Conservation (phyloP, 495 filamentous ascomycete species). For the Tuber umbilicatum region DNA sequence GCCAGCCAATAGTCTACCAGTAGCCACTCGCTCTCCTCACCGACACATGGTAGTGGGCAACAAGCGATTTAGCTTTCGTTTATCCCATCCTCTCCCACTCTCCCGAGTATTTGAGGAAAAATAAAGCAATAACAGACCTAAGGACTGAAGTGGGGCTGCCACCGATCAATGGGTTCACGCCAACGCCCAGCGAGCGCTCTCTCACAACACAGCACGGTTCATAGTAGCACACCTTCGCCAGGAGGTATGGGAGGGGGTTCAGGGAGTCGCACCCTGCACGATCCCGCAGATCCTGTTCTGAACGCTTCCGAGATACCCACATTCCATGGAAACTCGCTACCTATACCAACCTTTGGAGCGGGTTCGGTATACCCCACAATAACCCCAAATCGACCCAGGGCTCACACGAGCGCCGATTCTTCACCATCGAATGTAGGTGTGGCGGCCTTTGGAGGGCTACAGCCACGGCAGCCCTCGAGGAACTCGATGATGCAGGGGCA, state of each 20-base stretch:
- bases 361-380: slow-evolving; percentile 37
- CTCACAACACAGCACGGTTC: slow-evolving; percentile 34
- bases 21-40: slow-evolving; percentile 1
- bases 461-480: slow-evolving; percentile 30
- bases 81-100: neutral
- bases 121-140: neutral
- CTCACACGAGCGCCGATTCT: slow-evolving; percentile 38
- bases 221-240: slow-evolving; percentile 32
- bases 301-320: slow-evolving; percentile 37
- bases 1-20: neutral
- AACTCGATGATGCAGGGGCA: slow-evolving; percentile 40
- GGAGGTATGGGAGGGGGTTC: slow-evolving; percentile 31
- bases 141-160: neutral
- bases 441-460: slow-evolving; percentile 26
- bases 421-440: slow-evolving; percentile 22
- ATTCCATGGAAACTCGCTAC: slow-evolving; percentile 38
- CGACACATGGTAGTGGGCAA: neutral
- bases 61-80: neutral
- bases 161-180: slow-evolving; percentile 36
- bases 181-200: slow-evolving; percentile 40
- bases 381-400: slow-evolving; percentile 34
- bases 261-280: slow-evolving; percentile 33
- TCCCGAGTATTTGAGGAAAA: neutral
- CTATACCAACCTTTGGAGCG: slow-evolving; percentile 27
- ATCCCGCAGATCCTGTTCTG: slow-evolving; percentile 26